Base-by-base conservation (phyloP, 495 filamentous ascomycete species). In the Tuber microsphaerosporum region DNA sequence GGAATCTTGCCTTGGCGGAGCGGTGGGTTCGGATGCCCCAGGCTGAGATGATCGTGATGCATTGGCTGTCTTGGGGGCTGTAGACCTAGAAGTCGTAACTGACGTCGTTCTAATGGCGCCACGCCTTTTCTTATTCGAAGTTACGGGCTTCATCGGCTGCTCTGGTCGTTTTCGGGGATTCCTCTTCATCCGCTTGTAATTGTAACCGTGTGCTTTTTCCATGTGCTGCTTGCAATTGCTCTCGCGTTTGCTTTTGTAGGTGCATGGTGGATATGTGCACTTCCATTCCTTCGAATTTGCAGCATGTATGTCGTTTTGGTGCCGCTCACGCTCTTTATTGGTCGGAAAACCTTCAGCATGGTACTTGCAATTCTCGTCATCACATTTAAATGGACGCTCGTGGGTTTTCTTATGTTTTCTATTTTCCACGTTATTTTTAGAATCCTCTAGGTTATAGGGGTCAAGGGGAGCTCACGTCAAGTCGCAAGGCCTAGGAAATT, bases 211-310 rank as follows among this genome's bases (percentile, higher is more conserved):
- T 0, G 93, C 90, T 84, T 98, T 99, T 86, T 99, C 95, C 95
- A 99, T 99, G 84, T 99, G 95, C 84, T 99, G 95, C 84, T 98
- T 98, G 89, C 93, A 97, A 85, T 99, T 99, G 84, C 92, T 95
- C 85, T 97, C 92, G 42, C 95, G 91, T 87, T 97, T 97, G 68
- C 94, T 97, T 80, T 92, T 90, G 85, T 98, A 99, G 0, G 91
- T 89, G 88, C 95, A 99, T 31, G 92, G 91, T 76, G 89, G 86
- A 84, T 89, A 97, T n/a, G 88, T 84, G 85, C 95, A 99, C 81
- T 91, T 88, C 84, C 88, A 97, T 85, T 94, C 87, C 20, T 88
- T 85, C 6, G 95, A 93, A 45, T 87, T 86, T n/a, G 86, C 83
- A 44, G 92, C 92, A 85, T 99, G 95, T 84, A 94, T 97, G 85